Evolutionary conservation across 768 basidiomycete species (phyloP), one percentile per base, ranked within the genome.

Genomic region (Psilocybe sp.): DNA sequence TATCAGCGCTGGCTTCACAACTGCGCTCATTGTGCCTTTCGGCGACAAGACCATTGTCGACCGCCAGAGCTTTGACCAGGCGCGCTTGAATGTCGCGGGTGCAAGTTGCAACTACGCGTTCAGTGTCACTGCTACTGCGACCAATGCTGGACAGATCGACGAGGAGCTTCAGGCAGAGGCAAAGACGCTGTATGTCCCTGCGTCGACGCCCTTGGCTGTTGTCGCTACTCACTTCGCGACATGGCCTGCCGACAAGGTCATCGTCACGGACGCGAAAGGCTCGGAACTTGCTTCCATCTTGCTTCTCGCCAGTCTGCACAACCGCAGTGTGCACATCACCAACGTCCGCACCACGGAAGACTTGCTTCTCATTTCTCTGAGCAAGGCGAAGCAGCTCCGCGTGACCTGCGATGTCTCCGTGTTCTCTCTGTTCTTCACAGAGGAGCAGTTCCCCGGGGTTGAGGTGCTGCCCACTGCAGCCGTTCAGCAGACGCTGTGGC

Each of bases 351-450:
- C 78, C 54, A 79, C 81, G 56, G 92, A 95, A 47, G 97, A 98
- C 62, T 74, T 99, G 42, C 75, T 88, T 28, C 72, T 99, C 50
- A 98, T 99, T 64, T 85, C 89, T 2, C 77, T 99, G 35, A 94
- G 92, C 79, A 99, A 99, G 73, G 86, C 87, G 37, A 95, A 93
- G 73, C 77, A 89, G 11, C 80, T 98, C 59, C 89, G 91, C 60
- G 96, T 98, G 44, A 98, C 96, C 3, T 98, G 96, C 67, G 97
- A 99, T 59, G 92, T 97, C 31, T 85, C 94, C 12, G 79, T 98
- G 44, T 98, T 89, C 68, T 80, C 91, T 14, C 72, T 99, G 46
- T 98, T 97, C 81, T 95, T 92, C 73, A 81, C 80, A 2, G 76
- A 72, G 40, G 87, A 87, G 47, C 77, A 90, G 52, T 95, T 82